phyloP scores from a whole-genome alignment of 2,329 filamentous ascomycete genomes.

The Lecanicillium sp. region DNA sequence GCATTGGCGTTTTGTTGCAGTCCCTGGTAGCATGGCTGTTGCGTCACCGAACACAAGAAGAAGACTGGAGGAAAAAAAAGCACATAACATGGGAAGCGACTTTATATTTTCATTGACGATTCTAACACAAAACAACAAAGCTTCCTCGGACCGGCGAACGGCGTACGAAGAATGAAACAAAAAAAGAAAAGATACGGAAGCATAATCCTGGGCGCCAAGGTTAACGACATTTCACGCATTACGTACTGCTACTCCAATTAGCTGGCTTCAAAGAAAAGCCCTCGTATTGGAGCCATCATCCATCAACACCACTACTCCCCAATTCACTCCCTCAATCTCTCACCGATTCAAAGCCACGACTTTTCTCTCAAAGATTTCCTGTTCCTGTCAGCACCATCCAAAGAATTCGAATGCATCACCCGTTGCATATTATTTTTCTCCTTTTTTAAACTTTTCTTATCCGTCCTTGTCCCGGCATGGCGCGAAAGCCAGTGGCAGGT shows the following conservation, averaged over 20 bases:
- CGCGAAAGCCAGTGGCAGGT: conserved; percentile 8
- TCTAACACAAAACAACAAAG: conserved; percentile 19
- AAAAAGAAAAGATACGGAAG: conserved; percentile 13
- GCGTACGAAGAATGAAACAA: conserved; percentile 27
- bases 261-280: not conserved
- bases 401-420: too few species aligned
- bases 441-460: too few species aligned
- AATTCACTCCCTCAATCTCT: too few species aligned
- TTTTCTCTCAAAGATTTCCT: too few species aligned
- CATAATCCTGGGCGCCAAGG: conserved; percentile 24
- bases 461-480: too few species aligned
- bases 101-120: conserved; percentile 18
- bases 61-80: not conserved
- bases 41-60: not conserved
- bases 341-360: too few species aligned
- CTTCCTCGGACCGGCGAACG: conserved; percentile 29
- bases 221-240: conserved; percentile 23
- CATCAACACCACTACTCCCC: not conserved
- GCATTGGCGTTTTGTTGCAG: too few species aligned
- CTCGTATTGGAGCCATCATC: not conserved
- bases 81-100: conserved; percentile 3
- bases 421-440: too few species aligned
- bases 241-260: conserved; percentile 14
- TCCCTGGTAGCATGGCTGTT: too few species aligned
- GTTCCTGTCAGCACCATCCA: too few species aligned